phyloP scores from a whole-genome alignment of 371 early-diverging fungal species.

The Blakeslea trispora region DNA sequence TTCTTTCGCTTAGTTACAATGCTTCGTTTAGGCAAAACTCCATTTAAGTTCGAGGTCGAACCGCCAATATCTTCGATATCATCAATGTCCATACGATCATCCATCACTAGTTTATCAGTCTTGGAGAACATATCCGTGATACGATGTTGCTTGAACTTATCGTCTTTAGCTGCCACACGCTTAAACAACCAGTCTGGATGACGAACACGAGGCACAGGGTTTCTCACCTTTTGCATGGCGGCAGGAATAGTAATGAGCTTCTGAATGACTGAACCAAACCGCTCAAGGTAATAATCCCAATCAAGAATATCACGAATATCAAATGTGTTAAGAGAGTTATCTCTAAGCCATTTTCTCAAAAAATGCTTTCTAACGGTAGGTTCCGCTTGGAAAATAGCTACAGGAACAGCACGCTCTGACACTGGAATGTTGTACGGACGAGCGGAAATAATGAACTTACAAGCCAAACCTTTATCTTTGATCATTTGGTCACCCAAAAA shows the following conservation, averaged over 20 bases:
- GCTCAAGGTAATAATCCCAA: constrained; percentile 98
- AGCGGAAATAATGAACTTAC: constrained; percentile 94
- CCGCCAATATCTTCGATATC: constrained; percentile 41
- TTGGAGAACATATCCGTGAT: constrained; percentile 84
- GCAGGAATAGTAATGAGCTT: constrained; percentile 99
- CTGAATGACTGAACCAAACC: constrained; percentile 95
- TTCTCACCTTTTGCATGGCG: constrained; percentile 93
- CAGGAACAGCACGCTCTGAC: constrained; percentile 96
- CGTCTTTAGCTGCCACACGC: constrained; percentile 72
- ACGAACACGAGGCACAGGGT: constrained; percentile 91
- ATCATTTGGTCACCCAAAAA: constrained; percentile 98
- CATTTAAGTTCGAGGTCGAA: constrained; percentile 23
- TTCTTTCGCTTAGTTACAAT: constrained; percentile 37
- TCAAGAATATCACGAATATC: constrained; percentile 95
- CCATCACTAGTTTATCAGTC: constrained; percentile 30
- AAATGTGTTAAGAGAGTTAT: constrained; percentile 67
- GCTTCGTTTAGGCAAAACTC: constrained; percentile 28
- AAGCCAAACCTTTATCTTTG: constrained; percentile 96
- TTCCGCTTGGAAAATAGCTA: constrained; percentile 94
- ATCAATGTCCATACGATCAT: constrained; percentile 19
- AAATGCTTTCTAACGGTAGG: constrained; percentile 79
- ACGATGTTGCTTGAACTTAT: constrained; percentile 79
- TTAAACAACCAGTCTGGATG: constrained; percentile 96
- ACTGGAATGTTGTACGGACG: constrained; percentile 91
- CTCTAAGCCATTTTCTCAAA: constrained; percentile 93